Base-by-base conservation (phyloP, 2,329 filamentous ascomycete genomes). In the Pezicula carpinea region DNA sequence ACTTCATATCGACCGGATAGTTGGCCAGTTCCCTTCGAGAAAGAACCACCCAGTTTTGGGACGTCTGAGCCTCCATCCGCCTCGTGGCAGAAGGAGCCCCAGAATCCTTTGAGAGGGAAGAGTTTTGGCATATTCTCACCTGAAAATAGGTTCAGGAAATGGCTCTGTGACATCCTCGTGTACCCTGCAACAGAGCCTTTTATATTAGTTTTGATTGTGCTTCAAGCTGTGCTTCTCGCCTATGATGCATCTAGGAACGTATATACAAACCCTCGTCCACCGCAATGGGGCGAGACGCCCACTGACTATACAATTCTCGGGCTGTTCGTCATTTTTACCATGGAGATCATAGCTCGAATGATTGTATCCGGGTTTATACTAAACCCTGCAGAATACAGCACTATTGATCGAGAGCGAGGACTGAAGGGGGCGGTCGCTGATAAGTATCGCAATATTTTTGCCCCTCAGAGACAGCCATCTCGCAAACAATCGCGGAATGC, bases 311-410 rank as follows among this genome's bases (percentile, higher is more conserved):
- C 85, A 19, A 79, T 97, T 48, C 75, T 97, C 38, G 82, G 68
- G 2, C 80, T 99, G 5, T 99, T 99, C 65, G 73, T 86, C 48
- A 79, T 99, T 42, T 99, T 97, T 64, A 96, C 91, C 0, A 60
- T 95, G 18, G 95, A 99, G 66, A 77, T 95, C 31, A 71, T 85
- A 46, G 82, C 88, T 51, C 86, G 91, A 46, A 84, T 91, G 35
- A 85, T 99, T 50, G 95, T 99, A 1, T 99, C 93, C 0, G 95
- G 93, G 0, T 87, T 99, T 58, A 75, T 99, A 26, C 73, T 95
- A 55, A 99, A 99, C 62, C 87, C 93, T 2, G 73, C 82, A 7
- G 91, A 96, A 63, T 96, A 96, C 66, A 96, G 89, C 66, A 95
- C 90, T 5, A 87, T 95, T 52, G 87, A 95, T 65, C 80, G 88